Evolutionary conservation across 192 early-diverging fungal species (phyloP), one percentile per base, ranked within the genome.

Genomic region (Rhizophlyctis rosea): DNA sequence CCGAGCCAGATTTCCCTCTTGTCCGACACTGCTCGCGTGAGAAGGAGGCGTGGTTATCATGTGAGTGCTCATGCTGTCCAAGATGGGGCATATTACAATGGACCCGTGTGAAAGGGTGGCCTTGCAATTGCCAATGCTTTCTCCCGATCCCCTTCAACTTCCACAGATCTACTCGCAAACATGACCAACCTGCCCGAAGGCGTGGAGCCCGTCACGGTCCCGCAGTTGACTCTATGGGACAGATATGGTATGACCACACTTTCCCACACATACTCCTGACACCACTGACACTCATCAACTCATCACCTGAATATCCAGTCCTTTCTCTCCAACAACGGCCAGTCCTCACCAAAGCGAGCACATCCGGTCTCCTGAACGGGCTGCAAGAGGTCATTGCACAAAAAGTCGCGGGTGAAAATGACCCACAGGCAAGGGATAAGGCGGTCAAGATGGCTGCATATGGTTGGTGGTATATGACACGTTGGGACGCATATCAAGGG

Each of bases 321-420:
- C 39, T 44, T 44, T 44, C 66, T 4, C 62, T 74, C 4, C 28
- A 34, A 21, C 39, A 53, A 7, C 66, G 50, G n/a, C 92, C 92
- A 23, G 69, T 95, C 25, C 74, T 77, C 39, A 93, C 92, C 56
- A 95, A 95, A 78, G 86, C 90, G 23, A 68, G 77, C 56, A 95
- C 91, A 11, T 75, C 88, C 4, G 88, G 86, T 24, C 71, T 82
- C 3, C 82, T 95, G 50, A 83, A 88, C 65, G 86, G 79, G 64
- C 69, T 90, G 23, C 92, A 95, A 62, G 92, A 95, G 63, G 73
- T 87, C 58, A 80, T 87, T 16, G 90, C 90, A 27, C 80, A 83
- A 47, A 78, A 80, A 54, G 68, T 84, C 48, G 81, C 85, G 11
- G 83, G 85, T n/a, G 58, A 78, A 50, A 71, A 65, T 24, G 71